Base-by-base conservation (phyloP, 306 rosid species). In the Casuarina glauca region DNA sequence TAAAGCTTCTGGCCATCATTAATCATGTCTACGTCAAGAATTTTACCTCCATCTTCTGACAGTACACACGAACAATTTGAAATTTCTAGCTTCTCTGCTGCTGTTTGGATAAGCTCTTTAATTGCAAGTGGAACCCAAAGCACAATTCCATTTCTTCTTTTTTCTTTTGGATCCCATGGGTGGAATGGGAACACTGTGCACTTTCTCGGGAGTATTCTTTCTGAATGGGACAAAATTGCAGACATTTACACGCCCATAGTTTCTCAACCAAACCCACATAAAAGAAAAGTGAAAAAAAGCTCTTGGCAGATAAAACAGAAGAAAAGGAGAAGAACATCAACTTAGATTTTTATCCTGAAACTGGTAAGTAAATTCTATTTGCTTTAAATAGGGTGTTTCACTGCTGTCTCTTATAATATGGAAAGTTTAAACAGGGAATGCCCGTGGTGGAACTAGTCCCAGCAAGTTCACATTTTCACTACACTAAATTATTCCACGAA, bases 41-140 rank as follows among this genome's bases (percentile, higher is more conserved):
- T 90, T 89, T 91, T 89, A 79, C 99, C 99, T 53, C 78, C 96
- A 60, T 95, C 97, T 87, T 93, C 97, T 32, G 99, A 81, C 84
- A 95, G 82, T 79, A 95, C 77, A 77, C 78, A 86, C 58, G 78
- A 74, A 66, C 71, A 81, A 3, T 78, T 77, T 76, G 85, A 68
- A 78, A 81, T 12, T 66, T 80, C 82, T 52, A 86, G 85, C 42
- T 90, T 82, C 46, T 91, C 88, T 72, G 90, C 54, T 15, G 97
- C 90, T 45, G 72, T 49, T 69, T 69, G 55, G 61, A 93, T 83
- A 71, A 95, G 91, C 81, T 91, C 94, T 86, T 88, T 88, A 20
- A 91, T 85, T 38, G 91, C 78, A 57, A 41, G 84, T 41, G 99
- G 97, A 54, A 93, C 64, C 97, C 97, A 91, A 72, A 90, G 71